These are phyloP conservation scores for Solanum stenotomum DNA, from an alignment of 257 asterid genomes.

Conservation along the genomic window DNA sequence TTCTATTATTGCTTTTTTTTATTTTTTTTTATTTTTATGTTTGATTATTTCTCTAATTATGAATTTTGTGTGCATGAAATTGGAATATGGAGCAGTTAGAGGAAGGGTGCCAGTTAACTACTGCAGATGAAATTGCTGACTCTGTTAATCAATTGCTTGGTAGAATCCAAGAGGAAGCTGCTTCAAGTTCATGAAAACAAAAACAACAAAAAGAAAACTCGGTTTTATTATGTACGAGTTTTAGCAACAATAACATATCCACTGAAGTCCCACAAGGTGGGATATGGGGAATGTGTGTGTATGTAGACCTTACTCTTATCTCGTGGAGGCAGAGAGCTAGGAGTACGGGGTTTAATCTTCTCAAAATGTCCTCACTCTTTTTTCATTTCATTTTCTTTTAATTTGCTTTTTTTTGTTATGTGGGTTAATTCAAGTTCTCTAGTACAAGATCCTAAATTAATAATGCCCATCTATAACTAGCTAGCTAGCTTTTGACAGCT, in stretches of 20 bases:
- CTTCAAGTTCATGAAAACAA: conserved; percentile 1
- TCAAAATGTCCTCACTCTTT: not conserved
- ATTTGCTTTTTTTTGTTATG: not conserved
- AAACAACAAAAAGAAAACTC: not conserved
- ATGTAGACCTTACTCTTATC: not conserved
- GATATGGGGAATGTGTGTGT: rapidly evolving
- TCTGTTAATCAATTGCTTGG: conserved; percentile 30
- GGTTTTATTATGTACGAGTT: not conserved
- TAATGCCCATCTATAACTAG: not conserved
- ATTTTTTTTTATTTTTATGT: not conserved
- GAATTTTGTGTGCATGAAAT: not conserved
- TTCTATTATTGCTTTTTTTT: not conserved
- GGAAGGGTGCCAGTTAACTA: conserved; percentile 38
- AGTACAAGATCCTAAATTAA: conserved; percentile 1
- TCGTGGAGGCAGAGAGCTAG: not conserved
- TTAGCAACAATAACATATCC: not conserved
- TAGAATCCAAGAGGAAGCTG: conserved; percentile 29
- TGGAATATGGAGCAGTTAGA: conserved; percentile 20
- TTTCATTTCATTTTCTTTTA: not conserved
- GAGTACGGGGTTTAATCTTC: not conserved
- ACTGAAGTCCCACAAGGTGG: not conserved
- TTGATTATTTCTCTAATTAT: not conserved
- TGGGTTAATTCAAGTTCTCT: not conserved
- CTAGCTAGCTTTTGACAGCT: not conserved
- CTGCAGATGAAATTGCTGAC: conserved; percentile 40